Evolutionary conservation across 2,329 filamentous ascomycete species (phyloP).

Genomic region (Colletotrichum salicis): DNA sequence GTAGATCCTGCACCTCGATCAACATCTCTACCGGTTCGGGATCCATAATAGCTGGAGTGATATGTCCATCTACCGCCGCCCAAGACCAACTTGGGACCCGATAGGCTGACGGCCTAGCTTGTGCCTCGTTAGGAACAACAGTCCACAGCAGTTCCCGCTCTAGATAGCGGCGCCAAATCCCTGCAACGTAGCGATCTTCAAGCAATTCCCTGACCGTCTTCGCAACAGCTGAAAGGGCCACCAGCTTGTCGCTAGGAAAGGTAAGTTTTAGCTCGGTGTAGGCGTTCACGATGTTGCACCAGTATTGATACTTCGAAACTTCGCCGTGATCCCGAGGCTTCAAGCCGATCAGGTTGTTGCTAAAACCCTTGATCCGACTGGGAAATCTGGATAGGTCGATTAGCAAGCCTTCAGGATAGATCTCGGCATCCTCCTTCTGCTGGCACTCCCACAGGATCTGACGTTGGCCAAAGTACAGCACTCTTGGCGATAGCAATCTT

Average conservation of each 20-base stretch:
- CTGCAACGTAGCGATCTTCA: neutral
- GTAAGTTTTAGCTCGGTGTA: neutral
- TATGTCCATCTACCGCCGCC: neutral
- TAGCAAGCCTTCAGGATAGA: neutral
- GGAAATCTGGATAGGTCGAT: neutral
- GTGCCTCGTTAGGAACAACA: neutral
- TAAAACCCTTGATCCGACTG: neutral
- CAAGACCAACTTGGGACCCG: neutral
- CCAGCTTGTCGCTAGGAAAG: neutral
- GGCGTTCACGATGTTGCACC: neutral
- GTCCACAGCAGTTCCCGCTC: neutral
- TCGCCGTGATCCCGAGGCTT: neutral
- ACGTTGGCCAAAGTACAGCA: neutral
- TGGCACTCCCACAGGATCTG: neutral
- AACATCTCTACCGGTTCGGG: neutral
- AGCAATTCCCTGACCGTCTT: neutral
- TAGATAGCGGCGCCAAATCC: neutral
- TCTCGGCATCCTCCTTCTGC: neutral
- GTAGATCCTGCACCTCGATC: neutral
- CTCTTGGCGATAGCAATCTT: neutral
- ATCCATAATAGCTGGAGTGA: neutral
- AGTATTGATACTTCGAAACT: neutral
- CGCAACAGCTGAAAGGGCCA: neutral
- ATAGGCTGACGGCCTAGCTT: neutral
- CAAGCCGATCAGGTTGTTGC: neutral